Percentiles rank a stretch among this genome's conserved stretches.
Evolutionary conservation across 108 stramenopile genomes (phyloP).

Genomic region (Nannochloropsis oceanica): DNA sequence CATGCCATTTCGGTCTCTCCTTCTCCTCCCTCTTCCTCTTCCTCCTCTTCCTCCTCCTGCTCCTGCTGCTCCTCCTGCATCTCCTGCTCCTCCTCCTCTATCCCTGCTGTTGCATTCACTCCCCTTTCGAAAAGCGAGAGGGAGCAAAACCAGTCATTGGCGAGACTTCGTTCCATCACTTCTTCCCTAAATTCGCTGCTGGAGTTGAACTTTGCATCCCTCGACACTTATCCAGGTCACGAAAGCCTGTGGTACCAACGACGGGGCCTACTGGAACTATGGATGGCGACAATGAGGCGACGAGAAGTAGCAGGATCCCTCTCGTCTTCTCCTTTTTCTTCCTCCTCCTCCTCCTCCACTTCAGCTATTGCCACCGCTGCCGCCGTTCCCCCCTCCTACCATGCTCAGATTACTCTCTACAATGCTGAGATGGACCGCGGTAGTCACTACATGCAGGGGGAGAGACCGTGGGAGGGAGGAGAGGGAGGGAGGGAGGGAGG

Average conservation of each 20-base stretch:
- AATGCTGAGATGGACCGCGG: neutral
- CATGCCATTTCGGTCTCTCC: neutral
- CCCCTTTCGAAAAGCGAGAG: neutral
- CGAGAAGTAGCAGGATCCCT: neutral
- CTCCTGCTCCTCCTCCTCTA: too few relatives aligned
- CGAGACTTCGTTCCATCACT: neutral
- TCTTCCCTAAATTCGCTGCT: neutral
- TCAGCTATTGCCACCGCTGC: too few relatives aligned
- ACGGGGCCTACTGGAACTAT: neutral
- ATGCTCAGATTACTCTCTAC: neutral
- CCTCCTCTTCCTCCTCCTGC: too few relatives aligned
- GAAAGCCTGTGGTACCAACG: conserved; percentile 28
- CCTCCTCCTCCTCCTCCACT: too few relatives aligned
- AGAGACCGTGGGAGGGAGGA: neutral
- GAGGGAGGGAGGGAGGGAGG: neutral
- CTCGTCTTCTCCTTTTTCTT: too few relatives aligned
- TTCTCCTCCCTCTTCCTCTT: too few relatives aligned
- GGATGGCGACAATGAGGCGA: neutral
- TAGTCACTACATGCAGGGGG: neutral
- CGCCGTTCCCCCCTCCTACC: neutral
- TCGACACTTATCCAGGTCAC: conserved; percentile 17
- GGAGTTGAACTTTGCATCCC: neutral
- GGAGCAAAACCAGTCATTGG: neutral
- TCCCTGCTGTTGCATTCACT: neutral
- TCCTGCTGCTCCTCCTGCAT: too few relatives aligned